Evolutionary conservation across 352 stramenopile species (phyloP), one percentile per base, ranked within the genome.

Genomic region (Phytophthora capsici): DNA sequence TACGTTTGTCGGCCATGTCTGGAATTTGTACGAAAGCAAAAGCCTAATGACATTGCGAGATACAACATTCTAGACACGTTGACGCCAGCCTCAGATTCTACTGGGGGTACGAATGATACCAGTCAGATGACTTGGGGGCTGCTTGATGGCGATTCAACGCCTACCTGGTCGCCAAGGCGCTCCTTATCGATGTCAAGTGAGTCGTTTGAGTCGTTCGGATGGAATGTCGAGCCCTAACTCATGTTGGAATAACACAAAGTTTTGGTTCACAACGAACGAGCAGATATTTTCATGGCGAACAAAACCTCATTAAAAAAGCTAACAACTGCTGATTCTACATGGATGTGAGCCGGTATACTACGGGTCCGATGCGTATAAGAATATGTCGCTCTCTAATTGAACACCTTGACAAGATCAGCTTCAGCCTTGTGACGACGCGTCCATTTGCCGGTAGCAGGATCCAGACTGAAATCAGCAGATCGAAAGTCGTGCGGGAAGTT

Each of bases 401-500:
- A 66, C n/a, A 64, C 34, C 45, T 65, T 66, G 13, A 75, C 56
- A 4, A 73, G 62, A 40, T 75, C 53, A 20, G 46, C 43, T 14
- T 32, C 45, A n/a, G 45, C 64, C 25, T 73, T 73, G 13, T 81
- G 57, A 51, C 48, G 71, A 10, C 76, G 57, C 19, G 53, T 47
- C 70, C 71, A 82, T 51, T 78, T 84, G 13, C 72, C 75, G 17
- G 40, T 71, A 9, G 49, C 40, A 1, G 73, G 23, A 17, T 90
- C 76, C 25, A 75, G 54, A n/a, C 57, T 64, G 51, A 87, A 92
- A 67, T 90, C 65, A 17, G 82, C 77, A 44, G 71, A 73, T 9
- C 84, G 76, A 34, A 89, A 90, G 57, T 88, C 63, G 41, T 89
- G 64, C n/a, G 84, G 80, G 40, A 80, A 86, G 52, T 77, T 84